Conservation (phyloP, 2,329 filamentous ascomycete genomes). For the Scytalidium sp. region DNA sequence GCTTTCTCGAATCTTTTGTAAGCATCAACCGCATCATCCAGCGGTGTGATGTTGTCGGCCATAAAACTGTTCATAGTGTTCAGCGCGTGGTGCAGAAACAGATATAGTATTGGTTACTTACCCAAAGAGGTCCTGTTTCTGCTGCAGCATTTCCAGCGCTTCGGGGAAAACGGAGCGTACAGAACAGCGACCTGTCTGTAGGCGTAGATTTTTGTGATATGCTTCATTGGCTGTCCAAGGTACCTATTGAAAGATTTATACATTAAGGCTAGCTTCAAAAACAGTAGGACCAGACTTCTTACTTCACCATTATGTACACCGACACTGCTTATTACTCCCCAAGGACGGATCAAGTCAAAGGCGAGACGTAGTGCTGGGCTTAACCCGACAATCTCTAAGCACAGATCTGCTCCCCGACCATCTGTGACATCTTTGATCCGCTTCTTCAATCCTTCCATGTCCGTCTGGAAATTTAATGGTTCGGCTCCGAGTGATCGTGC, state of each 20-base stretch:
- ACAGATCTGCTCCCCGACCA: conserved; percentile 80
- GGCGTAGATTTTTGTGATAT: neutral
- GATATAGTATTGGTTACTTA: conserved; percentile 34
- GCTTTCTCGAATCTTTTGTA: conserved; percentile 67
- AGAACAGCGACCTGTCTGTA: neutral
- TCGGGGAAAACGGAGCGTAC: conserved; percentile 57
- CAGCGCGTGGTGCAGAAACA: neutral
- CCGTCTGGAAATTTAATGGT: conserved; percentile 72
- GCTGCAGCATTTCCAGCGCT: conserved; percentile 58
- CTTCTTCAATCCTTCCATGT: conserved; percentile 56
- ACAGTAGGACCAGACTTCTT: neutral
- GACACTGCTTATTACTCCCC: conserved; percentile 71
- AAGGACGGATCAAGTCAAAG: conserved; percentile 69
- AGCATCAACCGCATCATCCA: conserved; percentile 59
- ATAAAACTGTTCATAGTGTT: conserved; percentile 53
- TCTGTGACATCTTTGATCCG: conserved; percentile 73
- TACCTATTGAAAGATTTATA: neutral
- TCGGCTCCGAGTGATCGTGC: conserved; percentile 76
- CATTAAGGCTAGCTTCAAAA: neutral
- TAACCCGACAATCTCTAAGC: conserved; percentile 75
- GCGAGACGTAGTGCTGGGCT: conserved; percentile 67
- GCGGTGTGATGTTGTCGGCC: conserved; percentile 68
- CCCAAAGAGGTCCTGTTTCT: conserved; percentile 62
- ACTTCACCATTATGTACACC: conserved; percentile 59
- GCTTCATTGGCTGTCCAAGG: neutral